Evolutionary conservation across 805 yeast species (phyloP).

Genomic region (Spathaspora arborariae): DNA sequence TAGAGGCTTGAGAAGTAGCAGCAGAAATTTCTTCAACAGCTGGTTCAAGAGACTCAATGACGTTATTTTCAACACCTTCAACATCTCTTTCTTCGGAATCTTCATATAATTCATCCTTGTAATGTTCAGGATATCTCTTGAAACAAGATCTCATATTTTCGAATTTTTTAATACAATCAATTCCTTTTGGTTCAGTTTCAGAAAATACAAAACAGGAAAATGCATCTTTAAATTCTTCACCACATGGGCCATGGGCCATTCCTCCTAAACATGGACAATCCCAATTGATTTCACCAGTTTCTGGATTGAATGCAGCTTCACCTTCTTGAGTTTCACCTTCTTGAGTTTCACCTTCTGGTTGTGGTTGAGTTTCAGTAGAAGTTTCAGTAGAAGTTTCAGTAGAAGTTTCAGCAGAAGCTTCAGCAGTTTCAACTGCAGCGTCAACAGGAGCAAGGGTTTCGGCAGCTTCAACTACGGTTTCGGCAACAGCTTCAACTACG

Average conservation of each 20-base stretch:
- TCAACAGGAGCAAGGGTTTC: not conserved
- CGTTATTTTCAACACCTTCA: conserved; percentile 13
- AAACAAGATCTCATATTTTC: conserved; percentile 92
- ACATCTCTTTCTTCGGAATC: conserved; percentile 47
- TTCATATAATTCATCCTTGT: conserved; percentile 85
- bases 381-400: conserved; percentile 4
- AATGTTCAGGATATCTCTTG: conserved; percentile 87
- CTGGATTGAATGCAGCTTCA: conserved; percentile 83
- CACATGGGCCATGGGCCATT: conserved; percentile 99
- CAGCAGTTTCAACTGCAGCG: not conserved
- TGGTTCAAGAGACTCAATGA: conserved; percentile 10
- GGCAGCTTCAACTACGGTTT: not conserved
- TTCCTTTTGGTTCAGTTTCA: conserved; percentile 92
- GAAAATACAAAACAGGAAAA: conserved; percentile 94
- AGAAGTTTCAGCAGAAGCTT: conserved; percentile 7
- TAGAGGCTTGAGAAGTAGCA: not conserved
- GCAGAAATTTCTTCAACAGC: conserved; percentile 12
- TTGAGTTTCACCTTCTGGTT: not conserved
- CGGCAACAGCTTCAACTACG: conserved; percentile 9
- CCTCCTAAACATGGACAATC: conserved; percentile 99
- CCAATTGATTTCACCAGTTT: conserved; percentile 99
- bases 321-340: conserved; percentile 5
- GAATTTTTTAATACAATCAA: conserved; percentile 90
- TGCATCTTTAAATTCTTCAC: conserved; percentile 59
- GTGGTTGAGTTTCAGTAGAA: not conserved